Percentiles rank a stretch among this genome's conserved stretches.
These are phyloP conservation scores for Candida lessepsii DNA, from an alignment of 805 yeast species.

Conservation along the genomic window DNA sequence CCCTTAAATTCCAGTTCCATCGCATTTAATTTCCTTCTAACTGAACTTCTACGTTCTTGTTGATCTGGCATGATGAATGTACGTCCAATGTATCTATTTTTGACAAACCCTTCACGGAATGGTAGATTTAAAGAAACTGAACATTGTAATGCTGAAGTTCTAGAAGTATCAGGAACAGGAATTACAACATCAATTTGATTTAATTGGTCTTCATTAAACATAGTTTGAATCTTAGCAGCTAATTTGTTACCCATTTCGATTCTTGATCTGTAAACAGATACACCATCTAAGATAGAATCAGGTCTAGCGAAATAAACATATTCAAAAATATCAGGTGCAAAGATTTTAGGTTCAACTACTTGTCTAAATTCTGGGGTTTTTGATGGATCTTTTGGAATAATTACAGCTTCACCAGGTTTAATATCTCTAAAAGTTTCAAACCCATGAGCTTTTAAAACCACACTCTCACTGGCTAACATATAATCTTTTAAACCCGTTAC, in stretches of 20 bases:
- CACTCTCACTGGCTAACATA: slow-evolving; percentile 95
- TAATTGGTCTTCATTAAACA: slow-evolving; percentile 16
- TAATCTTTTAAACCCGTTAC: slow-evolving; percentile 74
- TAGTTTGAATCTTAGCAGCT: slow-evolving; percentile 62
- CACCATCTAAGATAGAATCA: slow-evolving; percentile 94
- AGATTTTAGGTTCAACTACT: slow-evolving; percentile 71
- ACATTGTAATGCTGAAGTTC: slow-evolving; percentile 91
- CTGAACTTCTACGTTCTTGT: slow-evolving; percentile 88
- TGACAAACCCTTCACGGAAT: slow-evolving; percentile 95
- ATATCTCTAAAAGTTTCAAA: slow-evolving; percentile 78
- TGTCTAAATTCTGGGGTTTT: slow-evolving; percentile 79
- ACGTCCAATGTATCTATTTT: slow-evolving; percentile 95
- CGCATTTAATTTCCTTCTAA: slow-evolving; percentile 91
- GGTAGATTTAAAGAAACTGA: slow-evolving; percentile 79
- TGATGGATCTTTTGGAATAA: slow-evolving; percentile 63
- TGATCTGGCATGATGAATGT: slow-evolving; percentile 99
- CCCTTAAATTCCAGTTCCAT: slow-evolving; percentile 90
- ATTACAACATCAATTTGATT: slow-evolving; percentile 86
- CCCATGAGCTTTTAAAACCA: slow-evolving; percentile 90
- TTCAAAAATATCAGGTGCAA: slow-evolving; percentile 95
- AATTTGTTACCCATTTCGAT: slow-evolving; percentile 90
- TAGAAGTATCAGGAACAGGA: slow-evolving; percentile 98
- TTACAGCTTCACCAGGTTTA: slow-evolving; percentile 94
- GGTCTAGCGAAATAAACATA: slow-evolving; percentile 98
- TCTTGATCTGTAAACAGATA: slow-evolving; percentile 89